Conservation (phyloP, 208 protist species). For the Trypanosoma scelopori region DNA sequence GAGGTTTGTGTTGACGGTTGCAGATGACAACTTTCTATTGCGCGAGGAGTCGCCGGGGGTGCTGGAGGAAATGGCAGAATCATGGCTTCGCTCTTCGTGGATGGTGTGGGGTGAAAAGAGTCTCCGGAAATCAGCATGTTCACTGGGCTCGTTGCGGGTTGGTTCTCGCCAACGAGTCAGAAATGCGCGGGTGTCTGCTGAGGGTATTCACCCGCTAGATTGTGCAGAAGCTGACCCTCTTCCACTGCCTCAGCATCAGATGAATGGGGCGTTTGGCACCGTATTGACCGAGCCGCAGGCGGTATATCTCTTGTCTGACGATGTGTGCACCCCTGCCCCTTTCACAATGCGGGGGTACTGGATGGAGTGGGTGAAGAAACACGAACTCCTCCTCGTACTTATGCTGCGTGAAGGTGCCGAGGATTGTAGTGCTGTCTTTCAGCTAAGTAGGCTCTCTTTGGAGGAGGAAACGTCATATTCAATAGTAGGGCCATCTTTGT, state of each 20-base stretch:
- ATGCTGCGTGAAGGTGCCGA: conserved; percentile 14
- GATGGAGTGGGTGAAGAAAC: conserved; percentile 17
- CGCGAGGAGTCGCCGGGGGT: neutral
- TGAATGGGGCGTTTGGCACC: neutral
- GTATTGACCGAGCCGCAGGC: conserved; percentile 14
- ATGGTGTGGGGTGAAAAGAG: too few relatives aligned
- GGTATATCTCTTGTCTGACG: conserved; percentile 21
- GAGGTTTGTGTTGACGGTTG: conserved; percentile 7
- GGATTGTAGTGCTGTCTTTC: conserved; percentile 35
- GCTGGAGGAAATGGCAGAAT: neutral
- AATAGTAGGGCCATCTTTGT: conserved; percentile 27
- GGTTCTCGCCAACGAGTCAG: neutral
- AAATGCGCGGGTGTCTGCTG: neutral
- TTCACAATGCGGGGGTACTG: conserved; percentile 30
- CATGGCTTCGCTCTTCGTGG: neutral
- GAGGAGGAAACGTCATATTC: conserved; percentile 1
- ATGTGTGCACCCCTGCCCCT: conserved; percentile 23
- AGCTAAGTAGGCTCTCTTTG: conserved; percentile 23
- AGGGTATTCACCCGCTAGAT: conserved; percentile 7
- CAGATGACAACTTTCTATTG: neutral
- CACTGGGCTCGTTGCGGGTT: neutral
- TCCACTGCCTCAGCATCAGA: neutral
- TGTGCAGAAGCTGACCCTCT: conserved; percentile 1
- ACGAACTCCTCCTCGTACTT: conserved; percentile 23
- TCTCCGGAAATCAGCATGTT: neutral